phyloP scores from a whole-genome alignment of 2,329 filamentous ascomycete genomes.

The Xylariales sp. region DNA sequence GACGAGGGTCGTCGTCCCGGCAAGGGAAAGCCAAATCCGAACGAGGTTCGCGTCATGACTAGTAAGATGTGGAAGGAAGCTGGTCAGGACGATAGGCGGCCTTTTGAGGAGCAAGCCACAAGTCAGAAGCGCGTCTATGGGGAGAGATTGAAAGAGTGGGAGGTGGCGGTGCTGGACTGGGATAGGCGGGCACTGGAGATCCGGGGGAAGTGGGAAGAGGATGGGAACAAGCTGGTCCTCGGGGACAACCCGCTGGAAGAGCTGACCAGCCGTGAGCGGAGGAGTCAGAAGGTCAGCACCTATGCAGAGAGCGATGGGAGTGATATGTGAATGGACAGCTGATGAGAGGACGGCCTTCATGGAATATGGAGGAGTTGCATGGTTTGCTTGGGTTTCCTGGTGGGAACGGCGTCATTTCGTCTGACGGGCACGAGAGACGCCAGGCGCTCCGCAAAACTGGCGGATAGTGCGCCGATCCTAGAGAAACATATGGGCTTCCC shows the following conservation, averaged over 20 bases:
- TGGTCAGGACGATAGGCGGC: constrained; percentile 62
- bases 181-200: constrained; percentile 59
- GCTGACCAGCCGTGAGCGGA: constrained; percentile 21
- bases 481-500: too few relatives aligned
- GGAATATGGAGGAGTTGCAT: too few relatives aligned
- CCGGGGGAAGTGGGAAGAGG: constrained; percentile 43
- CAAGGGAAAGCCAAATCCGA: constrained; percentile 63
- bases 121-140: constrained; percentile 64
- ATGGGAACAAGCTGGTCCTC: constrained; percentile 43
- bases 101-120: constrained; percentile 71
- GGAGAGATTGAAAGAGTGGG: constrained; percentile 53
- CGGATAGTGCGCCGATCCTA: too few relatives aligned
- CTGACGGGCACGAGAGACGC: too few relatives aligned
- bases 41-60: constrained; percentile 79
- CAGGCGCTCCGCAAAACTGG: too few relatives aligned
- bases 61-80: constrained; percentile 90
- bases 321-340: constrained; percentile 20
- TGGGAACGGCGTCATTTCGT: too few relatives aligned
- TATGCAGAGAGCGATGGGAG: constrained; percentile 35
- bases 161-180: constrained; percentile 63
- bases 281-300: constrained; percentile 29
- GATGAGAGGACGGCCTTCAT: too few relatives aligned
- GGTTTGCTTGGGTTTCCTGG: too few relatives aligned
- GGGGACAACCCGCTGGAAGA: constrained; percentile 12
- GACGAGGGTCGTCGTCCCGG: constrained; percentile 61